phyloP scores from a whole-genome alignment of 2,329 filamentous ascomycete genomes.

The Trichoderma arundinaceum region DNA sequence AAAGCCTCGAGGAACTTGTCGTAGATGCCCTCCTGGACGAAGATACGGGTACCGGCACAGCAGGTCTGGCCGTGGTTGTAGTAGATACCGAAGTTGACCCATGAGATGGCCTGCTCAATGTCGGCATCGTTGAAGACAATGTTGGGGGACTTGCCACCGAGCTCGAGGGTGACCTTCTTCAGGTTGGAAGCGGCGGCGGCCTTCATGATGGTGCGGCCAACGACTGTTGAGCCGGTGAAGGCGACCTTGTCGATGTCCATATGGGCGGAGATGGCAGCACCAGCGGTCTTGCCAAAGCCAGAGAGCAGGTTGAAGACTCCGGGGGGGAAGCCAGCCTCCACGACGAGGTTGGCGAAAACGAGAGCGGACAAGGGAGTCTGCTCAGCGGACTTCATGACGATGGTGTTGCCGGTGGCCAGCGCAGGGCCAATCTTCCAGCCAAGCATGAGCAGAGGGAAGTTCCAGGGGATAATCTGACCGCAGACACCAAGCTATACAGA shows the following conservation, averaged over 20 bases:
- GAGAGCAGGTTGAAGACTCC: slow-evolving; percentile 80
- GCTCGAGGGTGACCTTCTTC: slow-evolving; percentile 82
- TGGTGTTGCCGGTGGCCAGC: slow-evolving; percentile 72
- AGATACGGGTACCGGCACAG: slow-evolving; percentile 81
- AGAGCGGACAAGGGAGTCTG: slow-evolving; percentile 32
- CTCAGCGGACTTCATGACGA: slow-evolving; percentile 72
- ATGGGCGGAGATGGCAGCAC: slow-evolving; percentile 76
- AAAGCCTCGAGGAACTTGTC: slow-evolving; percentile 84
- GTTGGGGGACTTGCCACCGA: slow-evolving; percentile 81
- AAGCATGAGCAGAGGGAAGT: slow-evolving; percentile 82
- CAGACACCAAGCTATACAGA: slow-evolving; percentile 67
- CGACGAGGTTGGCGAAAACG: slow-evolving; percentile 41
- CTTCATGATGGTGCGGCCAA: slow-evolving; percentile 81
- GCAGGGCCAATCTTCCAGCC: slow-evolving; percentile 83
- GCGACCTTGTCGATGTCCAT: slow-evolving; percentile 85
- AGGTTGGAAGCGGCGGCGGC: slow-evolving; percentile 76
- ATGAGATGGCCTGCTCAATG: slow-evolving; percentile 76
- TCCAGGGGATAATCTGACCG: slow-evolving; percentile 89
- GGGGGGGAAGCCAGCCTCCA: slow-evolving; percentile 78
- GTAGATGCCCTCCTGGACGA: slow-evolving; percentile 85
- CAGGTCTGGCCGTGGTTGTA: slow-evolving; percentile 70
- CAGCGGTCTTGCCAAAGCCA: slow-evolving; percentile 78
- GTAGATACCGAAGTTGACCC: slow-evolving; percentile 76
- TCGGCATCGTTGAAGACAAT: slow-evolving; percentile 80
- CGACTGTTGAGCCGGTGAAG: slow-evolving; percentile 78